Percentiles rank a stretch among this genome's conserved stretches.
phyloP scores from a whole-genome alignment of 2,329 filamentous ascomycete species.

The Colletotrichum sp. region DNA sequence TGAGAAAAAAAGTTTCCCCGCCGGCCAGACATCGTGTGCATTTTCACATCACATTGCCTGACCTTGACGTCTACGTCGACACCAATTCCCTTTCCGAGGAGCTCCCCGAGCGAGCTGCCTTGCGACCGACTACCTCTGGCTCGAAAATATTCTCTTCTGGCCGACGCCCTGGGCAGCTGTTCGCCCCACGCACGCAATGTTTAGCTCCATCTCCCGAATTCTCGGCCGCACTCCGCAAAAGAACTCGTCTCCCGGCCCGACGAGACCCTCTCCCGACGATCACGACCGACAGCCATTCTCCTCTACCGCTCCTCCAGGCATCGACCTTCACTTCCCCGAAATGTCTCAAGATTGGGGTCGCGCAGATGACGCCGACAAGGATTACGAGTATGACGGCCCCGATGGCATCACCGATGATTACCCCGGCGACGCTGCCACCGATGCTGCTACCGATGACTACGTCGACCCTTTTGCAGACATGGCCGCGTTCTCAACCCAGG shows the following conservation, averaged over 20 bases:
- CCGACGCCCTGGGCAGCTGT: neutral
- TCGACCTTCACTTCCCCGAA: neutral
- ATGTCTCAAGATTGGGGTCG: neutral
- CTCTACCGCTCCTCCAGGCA: constrained; percentile 6
- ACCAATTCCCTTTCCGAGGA: neutral
- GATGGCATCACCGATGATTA: neutral
- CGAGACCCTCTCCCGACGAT: neutral
- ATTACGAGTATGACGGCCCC: neutral
- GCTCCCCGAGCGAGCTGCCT: neutral
- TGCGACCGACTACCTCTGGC: neutral
- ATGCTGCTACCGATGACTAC: neutral
- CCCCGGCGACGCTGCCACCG: neutral
- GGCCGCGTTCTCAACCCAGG: constrained; percentile 12
- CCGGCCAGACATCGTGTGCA: neutral
- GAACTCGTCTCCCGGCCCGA: constrained; percentile 13
- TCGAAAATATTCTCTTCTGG: neutral
- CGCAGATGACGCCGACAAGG: neutral
- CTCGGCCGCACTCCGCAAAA: neutral
- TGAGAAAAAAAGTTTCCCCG: constrained; percentile 1
- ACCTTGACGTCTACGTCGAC: neutral
- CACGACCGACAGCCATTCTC: neutral
- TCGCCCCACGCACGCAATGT: neutral
- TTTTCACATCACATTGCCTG: neutral
- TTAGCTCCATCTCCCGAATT: constrained; percentile 12
- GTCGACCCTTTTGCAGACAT: constrained; percentile 9